These are phyloP conservation scores for Suhomyces prunicola DNA, from an alignment of 805 yeast species.

Conservation along the genomic window DNA sequence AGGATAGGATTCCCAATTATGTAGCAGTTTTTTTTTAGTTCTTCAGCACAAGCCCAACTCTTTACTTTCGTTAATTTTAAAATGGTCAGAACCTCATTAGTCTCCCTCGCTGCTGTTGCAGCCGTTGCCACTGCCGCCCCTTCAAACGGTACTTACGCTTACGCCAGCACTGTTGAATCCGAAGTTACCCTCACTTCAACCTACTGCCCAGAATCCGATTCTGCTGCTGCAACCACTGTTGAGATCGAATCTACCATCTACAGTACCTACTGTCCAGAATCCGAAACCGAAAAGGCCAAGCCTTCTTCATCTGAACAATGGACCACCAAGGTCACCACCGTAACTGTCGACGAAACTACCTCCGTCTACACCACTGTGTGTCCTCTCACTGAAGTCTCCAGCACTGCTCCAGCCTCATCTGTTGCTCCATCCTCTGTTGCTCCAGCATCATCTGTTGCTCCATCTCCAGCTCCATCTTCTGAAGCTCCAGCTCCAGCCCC, in stretches of 20 bases:
- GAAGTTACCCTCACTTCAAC: slow-evolving; percentile 16
- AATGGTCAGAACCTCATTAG: slow-evolving; percentile 8
- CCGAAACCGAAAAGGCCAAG: background rate
- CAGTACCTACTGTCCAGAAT: slow-evolving; percentile 16
- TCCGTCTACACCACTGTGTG: slow-evolving; percentile 16
- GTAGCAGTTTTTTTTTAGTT: background rate
- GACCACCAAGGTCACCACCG: slow-evolving; percentile 13
- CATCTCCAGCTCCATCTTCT: slow-evolving; percentile 8
- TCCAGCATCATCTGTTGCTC: slow-evolving; percentile 4
- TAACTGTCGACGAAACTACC: slow-evolving; percentile 11
- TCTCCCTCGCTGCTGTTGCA: slow-evolving; percentile 8
- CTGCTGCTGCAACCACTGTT: slow-evolving; percentile 2
- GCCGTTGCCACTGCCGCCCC: slow-evolving; percentile 13
- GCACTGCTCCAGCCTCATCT: slow-evolving; percentile 5
- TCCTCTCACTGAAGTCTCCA: slow-evolving; percentile 9
- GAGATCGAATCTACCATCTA: no score
- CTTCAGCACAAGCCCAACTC: slow-evolving; percentile 11
- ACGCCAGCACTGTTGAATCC: slow-evolving; percentile 9
- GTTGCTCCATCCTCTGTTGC: slow-evolving; percentile 4
- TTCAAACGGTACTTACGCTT: slow-evolving; percentile 13
- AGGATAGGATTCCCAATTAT: background rate
- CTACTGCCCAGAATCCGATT: slow-evolving; percentile 12
- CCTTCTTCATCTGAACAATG: slow-evolving; percentile 5
- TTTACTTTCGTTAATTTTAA: slow-evolving; percentile 10
- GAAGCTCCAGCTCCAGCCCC: slow-evolving; percentile 7